Conservation (phyloP, 192 early-diverging fungal genomes). For the Pilobolus umbonatus region DNA sequence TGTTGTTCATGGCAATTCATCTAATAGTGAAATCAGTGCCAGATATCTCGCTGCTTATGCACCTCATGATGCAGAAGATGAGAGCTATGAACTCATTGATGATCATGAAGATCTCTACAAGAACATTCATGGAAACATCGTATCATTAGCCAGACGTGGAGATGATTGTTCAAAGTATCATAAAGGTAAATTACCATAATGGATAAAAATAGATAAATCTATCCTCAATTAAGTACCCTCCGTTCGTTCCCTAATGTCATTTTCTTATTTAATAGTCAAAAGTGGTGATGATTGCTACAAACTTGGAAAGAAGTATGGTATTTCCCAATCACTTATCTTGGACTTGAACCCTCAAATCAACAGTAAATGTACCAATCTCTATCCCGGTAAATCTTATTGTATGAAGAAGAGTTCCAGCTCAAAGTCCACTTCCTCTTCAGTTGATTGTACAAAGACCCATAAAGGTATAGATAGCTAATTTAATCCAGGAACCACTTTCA, state of each 20-base stretch:
- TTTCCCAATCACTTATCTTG: constrained; percentile 9
- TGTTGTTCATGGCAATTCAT: constrained; percentile 1
- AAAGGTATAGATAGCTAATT: background rate
- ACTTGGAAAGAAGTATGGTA: constrained; percentile 6
- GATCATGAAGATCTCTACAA: constrained; percentile 6
- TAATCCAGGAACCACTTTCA: too few species aligned
- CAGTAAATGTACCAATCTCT: constrained; percentile 23
- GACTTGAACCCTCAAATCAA: constrained; percentile 25
- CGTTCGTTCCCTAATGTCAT: background rate
- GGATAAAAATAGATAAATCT: background rate
- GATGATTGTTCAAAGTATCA: constrained; percentile 17
- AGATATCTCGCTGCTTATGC: constrained; percentile 13
- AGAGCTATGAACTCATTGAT: constrained; percentile 17
- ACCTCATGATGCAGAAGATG: constrained; percentile 2
- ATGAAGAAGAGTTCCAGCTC: background rate
- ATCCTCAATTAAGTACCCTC: too few species aligned
- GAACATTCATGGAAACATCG: background rate
- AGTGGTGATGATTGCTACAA: constrained; percentile 17
- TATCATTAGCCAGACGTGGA: constrained; percentile 13
- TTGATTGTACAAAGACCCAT: background rate
- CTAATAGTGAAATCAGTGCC: background rate
- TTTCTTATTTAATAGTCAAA: constrained; percentile 13
- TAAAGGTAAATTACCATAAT: constrained; percentile 7
- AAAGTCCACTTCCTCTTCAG: background rate
- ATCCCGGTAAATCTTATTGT: constrained; percentile 24